phyloP scores from a whole-genome alignment of 192 early-diverging fungal genomes.

The Funneliformis geosporum region DNA sequence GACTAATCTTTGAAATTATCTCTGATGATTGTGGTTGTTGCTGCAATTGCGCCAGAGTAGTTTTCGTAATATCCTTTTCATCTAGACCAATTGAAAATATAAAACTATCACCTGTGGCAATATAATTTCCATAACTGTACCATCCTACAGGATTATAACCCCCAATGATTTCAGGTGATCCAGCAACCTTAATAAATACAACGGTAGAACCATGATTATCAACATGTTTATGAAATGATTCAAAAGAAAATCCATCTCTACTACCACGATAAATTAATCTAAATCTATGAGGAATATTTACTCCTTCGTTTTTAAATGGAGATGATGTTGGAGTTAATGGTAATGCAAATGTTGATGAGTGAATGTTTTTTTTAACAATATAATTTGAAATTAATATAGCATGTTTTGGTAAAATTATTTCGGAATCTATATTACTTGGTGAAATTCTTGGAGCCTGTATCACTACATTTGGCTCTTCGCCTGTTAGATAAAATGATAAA shows the following conservation, averaged over 20 bases:
- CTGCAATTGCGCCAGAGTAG: not conserved
- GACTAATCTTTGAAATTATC: not conserved
- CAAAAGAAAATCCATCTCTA: constrained; percentile 16
- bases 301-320: not conserved
- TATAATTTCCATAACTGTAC: not conserved
- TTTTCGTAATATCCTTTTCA: not conserved
- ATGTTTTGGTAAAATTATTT: constrained; percentile 11
- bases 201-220: not conserved
- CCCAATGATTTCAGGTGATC: not conserved
- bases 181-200: constrained; percentile 4
- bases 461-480: not conserved
- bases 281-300: not conserved
- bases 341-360: not conserved
- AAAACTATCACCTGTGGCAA: constrained; percentile 23
- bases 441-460: not conserved
- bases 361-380: not conserved
- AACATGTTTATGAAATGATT: constrained; percentile 21
- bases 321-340: not conserved
- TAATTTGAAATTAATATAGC: constrained; percentile 10
- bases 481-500: not conserved
- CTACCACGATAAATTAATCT: constrained; percentile 5
- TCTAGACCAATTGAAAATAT: not conserved
- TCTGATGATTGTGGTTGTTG: not conserved
- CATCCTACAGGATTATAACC: constrained; percentile 28
- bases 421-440: not conserved